Conservation (phyloP, 1,139 yeast species). For the Entelexis sorbosivorans region DNA sequence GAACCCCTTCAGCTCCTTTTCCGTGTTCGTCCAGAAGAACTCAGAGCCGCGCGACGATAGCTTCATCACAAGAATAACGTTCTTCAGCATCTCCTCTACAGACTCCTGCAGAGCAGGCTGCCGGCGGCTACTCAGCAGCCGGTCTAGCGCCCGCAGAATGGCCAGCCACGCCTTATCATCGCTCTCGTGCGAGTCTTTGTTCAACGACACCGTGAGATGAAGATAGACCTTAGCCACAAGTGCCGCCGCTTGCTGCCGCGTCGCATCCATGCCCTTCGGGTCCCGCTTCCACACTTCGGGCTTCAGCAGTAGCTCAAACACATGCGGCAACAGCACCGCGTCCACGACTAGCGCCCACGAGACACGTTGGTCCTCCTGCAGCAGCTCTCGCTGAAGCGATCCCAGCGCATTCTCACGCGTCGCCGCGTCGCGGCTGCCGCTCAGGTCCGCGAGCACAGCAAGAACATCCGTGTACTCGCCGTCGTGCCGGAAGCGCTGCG, state of each 20-base stretch:
- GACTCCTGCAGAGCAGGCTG: slow-evolving; percentile 42
- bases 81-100: slow-evolving; percentile 53
- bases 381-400: slow-evolving; percentile 17
- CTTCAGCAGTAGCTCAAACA: slow-evolving; percentile 54
- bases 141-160: slow-evolving; percentile 41
- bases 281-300: slow-evolving; percentile 60
- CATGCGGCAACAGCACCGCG: slow-evolving; percentile 55
- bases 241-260: slow-evolving; percentile 56
- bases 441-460: slow-evolving; percentile 8
- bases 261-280: slow-evolving; percentile 48
- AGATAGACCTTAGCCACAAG: slow-evolving; percentile 63
- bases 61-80: slow-evolving; percentile 39
- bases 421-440: slow-evolving; percentile 7
- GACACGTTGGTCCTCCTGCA: slow-evolving; percentile 16
- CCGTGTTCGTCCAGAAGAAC: slow-evolving; percentile 35
- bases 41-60: slow-evolving; percentile 34
- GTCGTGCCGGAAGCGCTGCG: slow-evolving; percentile 4
- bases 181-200: slow-evolving; percentile 32
- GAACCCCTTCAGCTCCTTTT: slow-evolving; percentile 38
- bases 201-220: slow-evolving; percentile 37
- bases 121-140: slow-evolving; percentile 35
- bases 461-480: slow-evolving; percentile 10
- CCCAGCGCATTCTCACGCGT: slow-evolving; percentile 19
- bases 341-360: slow-evolving; percentile 41
- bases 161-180: slow-evolving; percentile 36